Conservation (phyloP, 306 rosid genomes). For the Castanea crenata region DNA sequence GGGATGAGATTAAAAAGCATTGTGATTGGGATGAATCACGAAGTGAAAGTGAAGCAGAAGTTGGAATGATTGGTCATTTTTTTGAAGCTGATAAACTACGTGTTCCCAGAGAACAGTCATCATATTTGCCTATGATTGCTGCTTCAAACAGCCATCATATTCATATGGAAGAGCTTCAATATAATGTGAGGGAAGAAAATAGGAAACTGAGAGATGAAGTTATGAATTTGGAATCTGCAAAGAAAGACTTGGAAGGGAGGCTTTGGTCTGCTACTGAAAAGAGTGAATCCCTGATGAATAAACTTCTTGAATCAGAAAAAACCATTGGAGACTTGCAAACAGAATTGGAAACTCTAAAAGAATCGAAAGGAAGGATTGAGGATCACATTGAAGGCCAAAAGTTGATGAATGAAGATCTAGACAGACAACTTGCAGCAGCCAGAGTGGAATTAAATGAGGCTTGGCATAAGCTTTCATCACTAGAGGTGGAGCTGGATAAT, state of each 20-base stretch:
- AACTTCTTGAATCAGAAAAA: slow-evolving; percentile 60
- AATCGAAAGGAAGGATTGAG: slow-evolving; percentile 41
- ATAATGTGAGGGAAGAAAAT: slow-evolving; percentile 34
- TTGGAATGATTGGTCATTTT: slow-evolving; percentile 43
- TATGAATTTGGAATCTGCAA: slow-evolving; percentile 33
- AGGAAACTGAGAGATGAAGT: slow-evolving; percentile 32
- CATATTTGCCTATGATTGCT: slow-evolving; percentile 17
- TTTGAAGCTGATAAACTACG: slow-evolving; percentile 36
- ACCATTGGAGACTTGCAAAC: slow-evolving; percentile 45
- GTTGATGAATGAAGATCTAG: slow-evolving; percentile 42
- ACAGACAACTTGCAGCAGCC: slow-evolving; percentile 37
- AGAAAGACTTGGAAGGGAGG: slow-evolving; percentile 44
- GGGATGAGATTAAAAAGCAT: slow-evolving; percentile 71
- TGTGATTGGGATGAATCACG: slow-evolving; percentile 85
- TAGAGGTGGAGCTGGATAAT: slow-evolving; percentile 67
- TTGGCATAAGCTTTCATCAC: slow-evolving; percentile 45
- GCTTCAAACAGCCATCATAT: slow-evolving; percentile 34
- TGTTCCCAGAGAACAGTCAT: slow-evolving; percentile 29
- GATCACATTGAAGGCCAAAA: slow-evolving; percentile 42
- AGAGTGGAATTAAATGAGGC: slow-evolving; percentile 54
- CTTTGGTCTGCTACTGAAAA: slow-evolving; percentile 44
- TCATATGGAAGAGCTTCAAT: slow-evolving; percentile 34
- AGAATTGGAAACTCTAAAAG: slow-evolving; percentile 45
- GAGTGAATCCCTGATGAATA: slow-evolving; percentile 42
- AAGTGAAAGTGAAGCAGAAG: slow-evolving; percentile 74